phyloP scores from a whole-genome alignment of 805 yeast genomes.

The Yarrowia sp. region DNA sequence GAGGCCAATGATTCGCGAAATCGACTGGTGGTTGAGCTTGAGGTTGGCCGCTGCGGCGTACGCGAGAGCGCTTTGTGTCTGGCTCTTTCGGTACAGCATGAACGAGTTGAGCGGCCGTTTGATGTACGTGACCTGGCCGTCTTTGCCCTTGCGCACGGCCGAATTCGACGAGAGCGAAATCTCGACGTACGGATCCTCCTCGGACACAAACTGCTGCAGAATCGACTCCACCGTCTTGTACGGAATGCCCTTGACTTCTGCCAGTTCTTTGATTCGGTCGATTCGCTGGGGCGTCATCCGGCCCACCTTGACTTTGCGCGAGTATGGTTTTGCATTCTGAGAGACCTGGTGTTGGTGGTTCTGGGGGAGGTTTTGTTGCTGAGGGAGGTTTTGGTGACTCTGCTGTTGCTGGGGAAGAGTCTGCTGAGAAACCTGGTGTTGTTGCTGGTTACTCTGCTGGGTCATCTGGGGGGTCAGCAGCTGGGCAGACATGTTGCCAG shows the following conservation, averaged over 20 bases:
- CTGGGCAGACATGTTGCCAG: neutral
- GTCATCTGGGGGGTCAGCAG: neutral
- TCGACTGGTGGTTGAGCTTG: constrained; percentile 43
- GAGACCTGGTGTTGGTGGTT: no score
- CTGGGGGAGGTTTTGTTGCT: neutral
- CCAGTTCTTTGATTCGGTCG: constrained; percentile 32
- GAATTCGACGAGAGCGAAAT: constrained; percentile 12
- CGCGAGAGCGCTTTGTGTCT: constrained; percentile 43
- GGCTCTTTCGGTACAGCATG: constrained; percentile 46
- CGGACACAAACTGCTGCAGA: constrained; percentile 27
- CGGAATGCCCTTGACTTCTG: constrained; percentile 34
- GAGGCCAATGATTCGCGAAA: constrained; percentile 45
- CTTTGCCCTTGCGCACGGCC: constrained; percentile 21
- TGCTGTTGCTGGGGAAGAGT: neutral
- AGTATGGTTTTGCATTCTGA: neutral
- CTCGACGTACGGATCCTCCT: constrained; percentile 21
- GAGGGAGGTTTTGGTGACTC: neutral
- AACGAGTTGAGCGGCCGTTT: constrained; percentile 49
- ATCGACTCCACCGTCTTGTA: constrained; percentile 33
- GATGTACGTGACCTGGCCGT: constrained; percentile 34
- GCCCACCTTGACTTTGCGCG: constrained; percentile 31
- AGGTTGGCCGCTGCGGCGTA: constrained; percentile 33
- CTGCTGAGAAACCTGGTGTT: neutral
- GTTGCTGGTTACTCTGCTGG: neutral
- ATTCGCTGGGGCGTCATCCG: constrained; percentile 32